These are phyloP conservation scores for Megacollybia platyphylla DNA, from an alignment of 1,284 basidiomycete species.

Conservation along the genomic window DNA sequence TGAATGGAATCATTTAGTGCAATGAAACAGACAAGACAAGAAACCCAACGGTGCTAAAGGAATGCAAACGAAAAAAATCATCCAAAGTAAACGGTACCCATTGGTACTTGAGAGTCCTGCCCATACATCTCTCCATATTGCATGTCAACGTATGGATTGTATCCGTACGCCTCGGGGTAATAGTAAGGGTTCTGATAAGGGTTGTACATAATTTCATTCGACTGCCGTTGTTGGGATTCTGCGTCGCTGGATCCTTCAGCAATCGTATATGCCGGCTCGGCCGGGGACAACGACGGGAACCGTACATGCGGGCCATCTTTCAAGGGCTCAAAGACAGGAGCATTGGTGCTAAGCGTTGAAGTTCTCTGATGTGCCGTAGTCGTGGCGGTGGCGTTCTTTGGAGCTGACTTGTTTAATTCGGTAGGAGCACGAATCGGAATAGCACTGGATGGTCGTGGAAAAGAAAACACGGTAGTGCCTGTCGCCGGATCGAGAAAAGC, in stretches of 20 bases:
- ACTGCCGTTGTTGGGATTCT: slow-evolving; percentile 11
- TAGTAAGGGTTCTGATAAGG: slow-evolving; percentile 48
- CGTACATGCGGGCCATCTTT: slow-evolving; percentile 7
- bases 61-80: slow-evolving; percentile 9
- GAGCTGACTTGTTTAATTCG: slow-evolving; percentile 16
- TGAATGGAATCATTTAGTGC: too few species aligned
- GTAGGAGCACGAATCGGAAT: slow-evolving; percentile 66
- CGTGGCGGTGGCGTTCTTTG: slow-evolving; percentile 18
- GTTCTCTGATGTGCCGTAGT: slow-evolving; percentile 14
- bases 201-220: slow-evolving; percentile 29
- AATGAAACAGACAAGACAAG: slow-evolving; percentile 8
- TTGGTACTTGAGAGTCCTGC: slow-evolving; percentile 43
- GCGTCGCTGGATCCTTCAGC: slow-evolving; percentile 8
- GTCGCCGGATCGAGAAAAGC: slow-evolving; percentile 50
- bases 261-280: slow-evolving; percentile 4
- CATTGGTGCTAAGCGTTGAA: slow-evolving; percentile 29
- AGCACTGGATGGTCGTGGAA: slow-evolving; percentile 58
- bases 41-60: slow-evolving; percentile 7
- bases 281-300: not conserved
- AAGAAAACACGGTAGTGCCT: slow-evolving; percentile 54
- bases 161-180: slow-evolving; percentile 56
- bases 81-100: slow-evolving; percentile 51
- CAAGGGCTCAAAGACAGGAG: slow-evolving; percentile 31
- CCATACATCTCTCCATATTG: slow-evolving; percentile 53
- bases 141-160: slow-evolving; percentile 53